A percentile compares a stretch with the other conserved stretches of the same genome.
phyloP scores from a whole-genome alignment of 106 monocot genomes.

The Vanilla planifolia region DNA sequence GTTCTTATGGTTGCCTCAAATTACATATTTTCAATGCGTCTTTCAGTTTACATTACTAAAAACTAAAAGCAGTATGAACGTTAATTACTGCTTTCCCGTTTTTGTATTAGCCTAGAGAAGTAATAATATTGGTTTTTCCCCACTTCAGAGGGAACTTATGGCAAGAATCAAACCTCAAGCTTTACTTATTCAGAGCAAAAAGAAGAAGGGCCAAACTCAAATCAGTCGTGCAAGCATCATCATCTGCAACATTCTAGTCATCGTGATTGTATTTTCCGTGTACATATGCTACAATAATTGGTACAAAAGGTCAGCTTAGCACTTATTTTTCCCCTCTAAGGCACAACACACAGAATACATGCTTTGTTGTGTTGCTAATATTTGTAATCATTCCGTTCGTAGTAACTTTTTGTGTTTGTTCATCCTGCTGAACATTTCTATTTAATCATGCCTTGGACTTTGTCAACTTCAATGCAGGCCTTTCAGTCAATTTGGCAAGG shows the following conservation, averaged over 20 bases:
- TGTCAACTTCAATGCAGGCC: conserved; percentile 25
- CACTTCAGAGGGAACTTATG: conserved; percentile 25
- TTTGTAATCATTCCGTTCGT: background rate
- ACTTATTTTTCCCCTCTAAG: background rate
- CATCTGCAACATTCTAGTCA: conserved; percentile 47
- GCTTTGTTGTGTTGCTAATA: background rate
- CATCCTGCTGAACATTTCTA: background rate
- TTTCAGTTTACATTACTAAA: no score
- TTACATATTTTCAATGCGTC: no score
- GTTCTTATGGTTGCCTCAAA: no score
- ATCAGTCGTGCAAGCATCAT: conserved; percentile 45
- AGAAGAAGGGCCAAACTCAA: conserved; percentile 48
- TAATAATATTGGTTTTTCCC: conserved; percentile 3
- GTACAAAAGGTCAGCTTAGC: conserved; percentile 45
- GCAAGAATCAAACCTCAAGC: conserved; percentile 79
- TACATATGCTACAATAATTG: conserved; percentile 55
- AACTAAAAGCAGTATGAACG: no score
- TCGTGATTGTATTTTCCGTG: conserved; percentile 45
- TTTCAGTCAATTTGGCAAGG: conserved; percentile 12
- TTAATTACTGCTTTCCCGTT: no score
- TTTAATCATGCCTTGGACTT: background rate
- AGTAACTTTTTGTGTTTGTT: background rate
- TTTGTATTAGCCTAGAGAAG: no score
- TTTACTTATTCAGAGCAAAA: conserved; percentile 62
- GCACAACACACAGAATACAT: background rate